Evolutionary conservation across 2,329 filamentous ascomycete genomes (phyloP), one percentile per base, ranked within the genome.

Genomic region (Diaporthe eres): DNA sequence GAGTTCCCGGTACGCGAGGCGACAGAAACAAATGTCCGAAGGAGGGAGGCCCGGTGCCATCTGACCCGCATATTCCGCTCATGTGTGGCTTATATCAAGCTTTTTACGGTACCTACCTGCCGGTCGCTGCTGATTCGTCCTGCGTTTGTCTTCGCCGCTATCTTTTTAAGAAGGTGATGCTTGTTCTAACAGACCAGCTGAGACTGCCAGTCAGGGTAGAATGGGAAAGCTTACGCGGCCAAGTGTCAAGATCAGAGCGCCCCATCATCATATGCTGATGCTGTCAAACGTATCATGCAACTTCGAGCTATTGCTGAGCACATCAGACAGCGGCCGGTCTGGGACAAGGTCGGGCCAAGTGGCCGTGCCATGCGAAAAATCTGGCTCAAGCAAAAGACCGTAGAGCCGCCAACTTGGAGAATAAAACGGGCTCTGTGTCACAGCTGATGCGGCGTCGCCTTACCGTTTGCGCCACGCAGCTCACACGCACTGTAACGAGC

Each of bases 61-160:
- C 25, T 13, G 31, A 22, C 19, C 63, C 13, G 28, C 44, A 17
- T 37, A 15, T n/a, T 37, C 28, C 6, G 31, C 44, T 17, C 31
- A 22, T 31, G n/a, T 25, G 13, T 70, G 65, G 31, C 31, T 39
- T 17, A 39, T 53, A 55, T 55, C 49, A 55, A 55, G 65, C 47
- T 55, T 39, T 42, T 34, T 28, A 55, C 65, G 15, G 22, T 22
- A 55, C 49, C 65, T 28, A 55, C 22, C 34, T 70, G 65, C 65
- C 47, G 49, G 8, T 55, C 34, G 49, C 22, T 31, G 37, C 6
- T 22, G 10, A 10, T 8, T 22, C n/a, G 17, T 17, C n/a, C 13
- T 70, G 10, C 31, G 13, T 28, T 37, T 13, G 7, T 25, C 31
- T 22, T 39, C 34, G 13, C 49, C 65, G n/a, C 34, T 28, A 28